Evolutionary conservation across 192 early-diverging fungal species (phyloP).

Genomic region (Phycomyces blakesleeanus): DNA sequence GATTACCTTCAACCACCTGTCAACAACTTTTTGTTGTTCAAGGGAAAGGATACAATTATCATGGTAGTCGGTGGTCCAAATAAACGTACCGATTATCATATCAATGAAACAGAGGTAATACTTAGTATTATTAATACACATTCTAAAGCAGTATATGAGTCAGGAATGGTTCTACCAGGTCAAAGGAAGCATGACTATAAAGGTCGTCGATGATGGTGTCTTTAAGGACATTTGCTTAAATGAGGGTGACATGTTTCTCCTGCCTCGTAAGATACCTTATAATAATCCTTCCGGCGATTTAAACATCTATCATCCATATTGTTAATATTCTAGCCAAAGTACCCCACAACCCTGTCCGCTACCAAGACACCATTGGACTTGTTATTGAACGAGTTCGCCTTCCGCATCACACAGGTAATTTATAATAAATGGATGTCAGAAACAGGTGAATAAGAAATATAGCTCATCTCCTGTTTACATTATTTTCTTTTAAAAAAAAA

Average conservation of each 20-base stretch:
- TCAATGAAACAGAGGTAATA: conserved; percentile 90
- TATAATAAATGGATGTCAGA: neutral
- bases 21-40: conserved; percentile 86
- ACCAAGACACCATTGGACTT: conserved; percentile 91
- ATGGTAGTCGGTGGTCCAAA: conserved; percentile 96
- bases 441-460: too few relatives aligned
- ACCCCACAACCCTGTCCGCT: conserved; percentile 95
- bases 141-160: neutral
- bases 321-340: conserved; percentile 56
- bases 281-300: too few relatives aligned
- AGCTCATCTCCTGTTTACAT: conserved; percentile 19
- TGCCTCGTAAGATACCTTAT: conserved; percentile 64
- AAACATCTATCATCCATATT: too few relatives aligned
- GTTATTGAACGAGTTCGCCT: conserved; percentile 89
- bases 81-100: conserved; percentile 92
- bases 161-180: conserved; percentile 97
- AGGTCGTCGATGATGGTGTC: conserved; percentile 72
- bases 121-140: neutral
- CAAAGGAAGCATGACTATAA: conserved; percentile 91
- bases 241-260: conserved; percentile 95
- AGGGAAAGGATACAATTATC: conserved; percentile 79
- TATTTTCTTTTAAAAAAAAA: conserved; percentile 33
- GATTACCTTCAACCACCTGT: conserved; percentile 91
- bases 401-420: conserved; percentile 60
- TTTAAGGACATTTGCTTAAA: conserved; percentile 83